phyloP scores from a whole-genome alignment of 768 basidiomycete species.

The Boletus bicolor region DNA sequence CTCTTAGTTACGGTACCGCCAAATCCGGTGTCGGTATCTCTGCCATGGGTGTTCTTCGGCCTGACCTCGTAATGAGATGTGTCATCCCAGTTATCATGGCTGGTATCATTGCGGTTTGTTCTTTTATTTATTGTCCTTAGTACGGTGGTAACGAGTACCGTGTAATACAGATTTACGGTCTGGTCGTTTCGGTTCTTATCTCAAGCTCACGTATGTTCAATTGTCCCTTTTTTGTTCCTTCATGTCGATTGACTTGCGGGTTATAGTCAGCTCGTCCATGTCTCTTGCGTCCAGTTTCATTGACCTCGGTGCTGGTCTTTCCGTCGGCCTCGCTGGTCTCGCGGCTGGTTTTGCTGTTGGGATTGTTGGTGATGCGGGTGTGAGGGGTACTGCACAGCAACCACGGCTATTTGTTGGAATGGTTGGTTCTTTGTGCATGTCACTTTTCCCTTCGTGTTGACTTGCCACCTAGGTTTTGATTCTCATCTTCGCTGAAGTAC shows the following conservation, averaged over 20 bases:
- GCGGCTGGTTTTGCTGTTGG: constrained; percentile 98
- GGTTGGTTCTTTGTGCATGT: constrained; percentile 42
- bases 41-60: constrained; percentile 96
- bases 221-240: background rate
- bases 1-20: constrained; percentile 91
- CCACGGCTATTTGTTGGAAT: constrained; percentile 92
- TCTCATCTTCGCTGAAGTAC: constrained; percentile 94
- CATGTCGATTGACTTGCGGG: background rate
- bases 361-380: constrained; percentile 98
- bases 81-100: constrained; percentile 98
- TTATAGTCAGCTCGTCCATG: constrained; percentile 69
- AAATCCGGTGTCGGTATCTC: constrained; percentile 98
- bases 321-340: constrained; percentile 91
- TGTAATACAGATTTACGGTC: constrained; percentile 78
- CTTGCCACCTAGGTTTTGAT: constrained; percentile 71
- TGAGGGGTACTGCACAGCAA: constrained; percentile 96
- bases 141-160: background rate
- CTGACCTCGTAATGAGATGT: constrained; percentile 98
- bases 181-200: constrained; percentile 98
- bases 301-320: constrained; percentile 90
- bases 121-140: background rate
- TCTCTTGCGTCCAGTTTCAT: constrained; percentile 91
- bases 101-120: constrained; percentile 97
- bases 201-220: constrained; percentile 70
- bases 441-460: background rate